Percentiles rank a stretch among this genome's conserved stretches.
Conservation (phyloP, 257 asterid genomes). For the Nicotiana undulata region DNA sequence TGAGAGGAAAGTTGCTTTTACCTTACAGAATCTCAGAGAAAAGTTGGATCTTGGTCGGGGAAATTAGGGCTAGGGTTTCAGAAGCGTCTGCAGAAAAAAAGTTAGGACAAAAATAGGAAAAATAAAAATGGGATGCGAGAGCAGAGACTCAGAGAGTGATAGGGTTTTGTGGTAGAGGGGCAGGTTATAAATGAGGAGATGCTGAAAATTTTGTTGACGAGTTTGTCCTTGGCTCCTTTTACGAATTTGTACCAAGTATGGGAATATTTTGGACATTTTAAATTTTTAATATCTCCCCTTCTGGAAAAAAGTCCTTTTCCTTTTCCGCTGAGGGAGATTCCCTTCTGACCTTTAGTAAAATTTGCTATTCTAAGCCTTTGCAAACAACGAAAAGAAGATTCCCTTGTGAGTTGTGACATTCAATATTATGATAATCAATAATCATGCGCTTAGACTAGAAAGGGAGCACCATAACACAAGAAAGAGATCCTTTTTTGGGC, state of each 20-base stretch:
- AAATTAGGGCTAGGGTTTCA: slow-evolving; percentile 18
- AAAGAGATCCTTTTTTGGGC: too few relatives aligned
- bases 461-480: too few relatives aligned
- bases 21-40: slow-evolving; percentile 15
- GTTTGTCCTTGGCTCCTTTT: neutral
- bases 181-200: neutral
- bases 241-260: neutral
- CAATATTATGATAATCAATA: too few relatives aligned
- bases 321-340: neutral
- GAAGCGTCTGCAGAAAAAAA: slow-evolving; percentile 21
- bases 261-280: neutral
- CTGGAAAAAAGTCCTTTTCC: too few relatives aligned
- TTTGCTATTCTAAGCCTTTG: neutral
- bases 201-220: neutral
- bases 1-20: neutral
- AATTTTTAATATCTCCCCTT: neutral
- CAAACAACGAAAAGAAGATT: too few relatives aligned
- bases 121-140: neutral
- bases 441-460: too few relatives aligned
- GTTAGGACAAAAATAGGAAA: neutral
- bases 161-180: neutral
- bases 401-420: too few relatives aligned
- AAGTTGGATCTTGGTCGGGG: neutral
- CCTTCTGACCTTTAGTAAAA: neutral
- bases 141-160: neutral